Base-by-base conservation (phyloP, 192 early-diverging fungal genomes). In the Powellomyces hirtus region DNA sequence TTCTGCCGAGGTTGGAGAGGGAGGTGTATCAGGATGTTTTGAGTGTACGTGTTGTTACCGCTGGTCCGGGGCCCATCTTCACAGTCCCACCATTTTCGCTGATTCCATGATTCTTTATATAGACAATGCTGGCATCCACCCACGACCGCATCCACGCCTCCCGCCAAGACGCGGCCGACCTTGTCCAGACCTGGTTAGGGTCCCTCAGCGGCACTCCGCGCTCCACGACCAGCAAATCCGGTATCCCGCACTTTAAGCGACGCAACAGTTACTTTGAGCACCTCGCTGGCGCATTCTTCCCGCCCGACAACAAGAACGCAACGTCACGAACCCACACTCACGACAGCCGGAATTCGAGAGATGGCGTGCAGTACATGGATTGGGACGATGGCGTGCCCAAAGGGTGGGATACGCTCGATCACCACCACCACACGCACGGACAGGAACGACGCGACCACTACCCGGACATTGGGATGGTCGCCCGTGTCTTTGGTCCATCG, bases 241-340 rank as follows among this genome's bases (percentile, higher is more conserved):
- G n/a, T n/a, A n/a, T n/a, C n/a, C n/a, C n/a, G n/a, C n/a, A n/a
- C n/a, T n/a, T n/a, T n/a, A n/a, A n/a, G 16, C 60, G 79, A 11
- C 67, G 62, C 4, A 50, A 64, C 49, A 82, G 80, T 60, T 82
- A 78, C 57, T 62, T 37, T 34, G 75, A 82, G 36, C 80, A 82
- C 46, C 57, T 79, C 22, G 76, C 80, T 2, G 80, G 80, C 0
- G 72, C 68, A 3, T 78, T 79, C 40, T 82, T 79, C 52, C 75
- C 75, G n/a, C 67, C 77, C 0, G 76, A 79, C 57, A 66, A 68
- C 64, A 22, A 20, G 36, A 52, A 30, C 7, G 20, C 5, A 38
- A n/a, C n/a, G n/a, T n/a, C n/a, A n/a, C n/a, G n/a, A n/a, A n/a
- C n/a, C n/a, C n/a, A n/a, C n/a, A n/a, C n/a, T n/a, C n/a, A n/a